phyloP scores from a whole-genome alignment of 73 alveolate species.

The Paramecium sexaurelia region DNA sequence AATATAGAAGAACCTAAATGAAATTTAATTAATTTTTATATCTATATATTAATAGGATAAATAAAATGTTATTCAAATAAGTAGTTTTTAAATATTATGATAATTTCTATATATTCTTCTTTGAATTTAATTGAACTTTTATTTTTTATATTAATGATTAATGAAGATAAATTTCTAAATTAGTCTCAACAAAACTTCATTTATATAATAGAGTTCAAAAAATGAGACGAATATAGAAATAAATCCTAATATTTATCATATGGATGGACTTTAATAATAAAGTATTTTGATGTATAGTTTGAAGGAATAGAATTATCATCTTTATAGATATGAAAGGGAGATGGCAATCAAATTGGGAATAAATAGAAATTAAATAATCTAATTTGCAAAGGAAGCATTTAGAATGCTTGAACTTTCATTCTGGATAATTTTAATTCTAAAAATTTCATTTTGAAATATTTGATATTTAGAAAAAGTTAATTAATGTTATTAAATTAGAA shows the following conservation, averaged over 20 bases:
- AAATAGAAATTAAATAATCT: no score
- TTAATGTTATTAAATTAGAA: no score
- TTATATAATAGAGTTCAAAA: background rate
- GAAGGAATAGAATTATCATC: background rate
- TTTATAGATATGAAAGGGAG: no score
- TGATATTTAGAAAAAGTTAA: background rate
- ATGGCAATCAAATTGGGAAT: no score
- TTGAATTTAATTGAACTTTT: no score
- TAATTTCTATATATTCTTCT: no score
- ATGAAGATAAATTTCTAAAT: no score
- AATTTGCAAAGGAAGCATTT: no score
- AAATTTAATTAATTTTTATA: conserved; percentile 6
- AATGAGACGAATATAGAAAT: background rate
- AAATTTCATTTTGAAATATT: background rate
- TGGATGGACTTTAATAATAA: background rate
- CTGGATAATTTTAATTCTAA: background rate
- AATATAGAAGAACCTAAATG: background rate
- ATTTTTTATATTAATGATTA: no score
- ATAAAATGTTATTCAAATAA: background rate
- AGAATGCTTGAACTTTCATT: background rate
- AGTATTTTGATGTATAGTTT: background rate
- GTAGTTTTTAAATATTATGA: no score
- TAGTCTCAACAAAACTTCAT: background rate
- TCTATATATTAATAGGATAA: background rate
- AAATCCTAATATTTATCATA: background rate